phyloP scores from a whole-genome alignment of 78 protist genomes.

The Ministeria vibrans region DNA sequence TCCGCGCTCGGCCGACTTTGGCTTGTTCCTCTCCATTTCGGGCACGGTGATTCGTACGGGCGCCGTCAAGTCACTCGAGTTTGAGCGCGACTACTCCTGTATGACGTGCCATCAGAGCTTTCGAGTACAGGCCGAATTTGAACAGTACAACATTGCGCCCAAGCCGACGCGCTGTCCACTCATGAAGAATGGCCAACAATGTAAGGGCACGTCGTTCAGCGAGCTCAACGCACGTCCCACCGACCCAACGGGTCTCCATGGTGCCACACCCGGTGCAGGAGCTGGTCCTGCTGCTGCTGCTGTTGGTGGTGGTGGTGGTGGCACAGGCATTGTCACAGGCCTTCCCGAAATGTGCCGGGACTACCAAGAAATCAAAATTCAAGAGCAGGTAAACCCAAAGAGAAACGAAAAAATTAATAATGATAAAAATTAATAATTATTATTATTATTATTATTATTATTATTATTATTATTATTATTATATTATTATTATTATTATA shows the following conservation, averaged over 20 bases:
- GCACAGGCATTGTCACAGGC: not conserved
- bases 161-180: conserved; percentile 2
- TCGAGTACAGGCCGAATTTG: conserved; percentile 6
- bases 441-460: not conserved
- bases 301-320: not conserved
- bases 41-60: conserved; percentile 42
- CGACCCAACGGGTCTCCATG: too few species aligned
- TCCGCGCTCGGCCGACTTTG: conserved; percentile 14
- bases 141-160: not conserved
- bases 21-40: not conserved
- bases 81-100: conserved; percentile 18
- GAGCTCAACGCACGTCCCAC: too few species aligned
- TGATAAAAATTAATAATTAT: too few species aligned
- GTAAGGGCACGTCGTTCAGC: too few species aligned
- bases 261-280: too few species aligned
- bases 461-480: not conserved
- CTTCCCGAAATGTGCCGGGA: conserved; percentile 12
- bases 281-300: too few species aligned
- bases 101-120: not conserved
- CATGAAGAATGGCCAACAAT: too few species aligned
- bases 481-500: too few species aligned
- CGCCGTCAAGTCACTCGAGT: conserved; percentile 13
- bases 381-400: conserved; percentile 82
- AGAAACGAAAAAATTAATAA: too few species aligned
- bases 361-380: conserved; percentile 69